phyloP scores from a whole-genome alignment of 176 grass and related monocot genomes.

The Musa schizocarpa region DNA sequence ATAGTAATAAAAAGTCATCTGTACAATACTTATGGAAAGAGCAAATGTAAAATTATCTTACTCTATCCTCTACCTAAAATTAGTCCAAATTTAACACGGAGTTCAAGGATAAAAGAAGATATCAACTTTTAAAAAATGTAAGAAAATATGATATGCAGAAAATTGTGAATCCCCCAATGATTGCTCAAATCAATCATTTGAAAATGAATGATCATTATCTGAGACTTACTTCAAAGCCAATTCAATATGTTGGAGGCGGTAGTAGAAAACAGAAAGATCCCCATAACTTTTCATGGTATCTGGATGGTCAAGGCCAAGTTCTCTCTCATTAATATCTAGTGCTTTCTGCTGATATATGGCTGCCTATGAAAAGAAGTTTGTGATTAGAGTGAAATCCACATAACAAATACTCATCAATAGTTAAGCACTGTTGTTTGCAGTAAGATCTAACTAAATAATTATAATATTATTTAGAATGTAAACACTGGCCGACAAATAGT shows the following conservation, averaged over 20 bases:
- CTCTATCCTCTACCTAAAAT: too few relatives aligned
- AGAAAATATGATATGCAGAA: background rate
- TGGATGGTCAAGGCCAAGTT: constrained; percentile 95
- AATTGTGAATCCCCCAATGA: background rate
- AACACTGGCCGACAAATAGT: too few relatives aligned
- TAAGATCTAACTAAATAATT: background rate
- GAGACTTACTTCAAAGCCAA: constrained; percentile 92
- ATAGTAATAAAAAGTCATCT: too few relatives aligned
- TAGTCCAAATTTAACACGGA: too few relatives aligned
- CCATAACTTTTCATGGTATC: constrained; percentile 99
- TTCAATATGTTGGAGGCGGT: constrained; percentile 96
- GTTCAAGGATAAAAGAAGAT: too few relatives aligned
- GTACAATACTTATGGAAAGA: too few relatives aligned
- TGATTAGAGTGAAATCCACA: background rate
- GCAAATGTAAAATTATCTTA: too few relatives aligned
- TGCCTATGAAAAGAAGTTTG: constrained; percentile 40
- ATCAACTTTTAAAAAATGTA: background rate
- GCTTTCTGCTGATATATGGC: constrained; percentile 98
- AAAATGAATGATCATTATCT: constrained; percentile 18
- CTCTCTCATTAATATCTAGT: constrained; percentile 95
- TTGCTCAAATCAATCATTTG: constrained; percentile 6
- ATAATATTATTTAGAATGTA: background rate
- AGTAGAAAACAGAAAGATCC: constrained; percentile 99
- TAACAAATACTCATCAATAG: constrained; percentile 14
- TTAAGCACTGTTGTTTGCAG: constrained; percentile 2